Conservation (phyloP, 2,329 filamentous ascomycete genomes). For the Neofusicoccum laricinum region DNA sequence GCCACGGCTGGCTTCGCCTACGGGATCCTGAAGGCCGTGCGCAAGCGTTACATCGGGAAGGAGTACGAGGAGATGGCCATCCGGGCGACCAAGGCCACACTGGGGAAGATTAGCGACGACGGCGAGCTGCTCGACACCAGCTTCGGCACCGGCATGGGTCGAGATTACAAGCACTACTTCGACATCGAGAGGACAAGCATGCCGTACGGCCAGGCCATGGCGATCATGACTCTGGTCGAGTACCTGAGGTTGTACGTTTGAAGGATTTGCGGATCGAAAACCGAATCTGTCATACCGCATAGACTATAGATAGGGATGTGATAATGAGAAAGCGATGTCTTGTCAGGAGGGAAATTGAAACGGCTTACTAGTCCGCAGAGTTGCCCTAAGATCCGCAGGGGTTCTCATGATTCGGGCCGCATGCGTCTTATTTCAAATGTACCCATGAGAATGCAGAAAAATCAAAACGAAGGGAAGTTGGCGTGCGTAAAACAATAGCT, state of each 20-base stretch:
- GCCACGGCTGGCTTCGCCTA: conserved; percentile 80
- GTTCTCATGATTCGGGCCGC: background rate
- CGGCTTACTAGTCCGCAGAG: background rate
- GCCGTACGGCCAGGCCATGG: conserved; percentile 84
- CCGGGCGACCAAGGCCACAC: conserved; percentile 64
- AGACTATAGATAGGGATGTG: conserved; percentile 3
- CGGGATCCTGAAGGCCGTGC: conserved; percentile 70
- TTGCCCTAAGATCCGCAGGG: background rate
- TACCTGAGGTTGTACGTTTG: conserved; percentile 58
- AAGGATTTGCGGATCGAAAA: background rate
- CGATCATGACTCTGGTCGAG: conserved; percentile 76
- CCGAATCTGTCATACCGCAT: background rate
- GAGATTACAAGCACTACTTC: conserved; percentile 71
- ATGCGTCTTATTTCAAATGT: background rate
- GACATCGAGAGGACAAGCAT: conserved; percentile 74
- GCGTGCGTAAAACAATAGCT: background rate
- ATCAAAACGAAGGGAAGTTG: background rate
- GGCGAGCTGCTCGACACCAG: conserved; percentile 73
- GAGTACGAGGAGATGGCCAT: conserved; percentile 62
- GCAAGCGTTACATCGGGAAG: conserved; percentile 66
- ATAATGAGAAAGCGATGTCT: background rate
- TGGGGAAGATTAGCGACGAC: conserved; percentile 62
- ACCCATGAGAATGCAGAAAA: background rate
- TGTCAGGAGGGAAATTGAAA: background rate
- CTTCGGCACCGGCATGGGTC: conserved; percentile 77